phyloP scores from a whole-genome alignment of 1,284 basidiomycete species.

The Cystobasidium pallidum region DNA sequence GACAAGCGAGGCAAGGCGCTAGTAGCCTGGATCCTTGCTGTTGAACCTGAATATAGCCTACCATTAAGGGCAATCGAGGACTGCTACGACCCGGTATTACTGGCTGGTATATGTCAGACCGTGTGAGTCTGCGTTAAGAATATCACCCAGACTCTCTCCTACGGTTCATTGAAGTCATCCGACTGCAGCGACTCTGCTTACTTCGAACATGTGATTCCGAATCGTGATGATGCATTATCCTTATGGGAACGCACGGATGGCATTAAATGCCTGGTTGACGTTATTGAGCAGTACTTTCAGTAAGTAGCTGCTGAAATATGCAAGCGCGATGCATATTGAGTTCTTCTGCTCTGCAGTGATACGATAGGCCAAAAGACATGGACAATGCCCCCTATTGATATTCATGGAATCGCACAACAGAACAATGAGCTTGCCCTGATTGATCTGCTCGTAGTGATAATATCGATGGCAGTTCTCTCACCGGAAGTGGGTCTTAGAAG shows the following conservation, averaged over 20 bases:
- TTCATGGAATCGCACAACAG: constrained; percentile 11
- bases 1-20: constrained; percentile 27
- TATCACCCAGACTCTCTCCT: not conserved
- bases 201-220: not conserved
- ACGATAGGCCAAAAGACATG: not conserved
- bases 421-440: constrained; percentile 65
- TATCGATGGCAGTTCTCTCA: constrained; percentile 87
- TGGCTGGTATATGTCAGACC: constrained; percentile 11
- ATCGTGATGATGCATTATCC: not conserved
- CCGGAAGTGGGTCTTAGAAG: constrained; percentile 43
- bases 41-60: constrained; percentile 2
- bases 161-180: not conserved
- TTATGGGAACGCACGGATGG: constrained; percentile 2
- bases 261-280: constrained; percentile 2
- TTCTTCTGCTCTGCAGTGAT: not conserved
- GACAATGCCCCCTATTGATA: constrained; percentile 18
- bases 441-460: constrained; percentile 77
- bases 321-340: too few relatives aligned
- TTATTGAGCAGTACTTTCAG: constrained; percentile 30
- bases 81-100: constrained; percentile 13
- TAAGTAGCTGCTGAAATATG: not conserved
- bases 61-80: constrained; percentile 17
- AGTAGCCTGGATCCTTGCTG: constrained; percentile 22
- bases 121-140: constrained; percentile 4
- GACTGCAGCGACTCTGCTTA: not conserved